These are phyloP conservation scores for Dissophora ornata DNA, from an alignment of 192 early-diverging fungal species.

Conservation along the genomic window DNA sequence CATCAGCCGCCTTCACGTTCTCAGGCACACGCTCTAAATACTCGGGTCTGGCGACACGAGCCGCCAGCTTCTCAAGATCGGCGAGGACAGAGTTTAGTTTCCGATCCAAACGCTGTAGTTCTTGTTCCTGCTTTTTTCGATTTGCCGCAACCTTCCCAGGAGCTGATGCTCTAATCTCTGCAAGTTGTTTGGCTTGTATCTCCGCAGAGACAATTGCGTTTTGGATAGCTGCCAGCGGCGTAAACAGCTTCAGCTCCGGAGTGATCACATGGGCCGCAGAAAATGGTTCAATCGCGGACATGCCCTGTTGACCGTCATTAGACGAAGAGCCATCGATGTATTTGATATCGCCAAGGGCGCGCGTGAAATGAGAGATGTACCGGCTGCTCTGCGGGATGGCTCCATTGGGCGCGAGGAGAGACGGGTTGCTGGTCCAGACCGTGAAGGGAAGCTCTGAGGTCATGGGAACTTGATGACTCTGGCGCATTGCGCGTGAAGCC, in stretches of 20 bases:
- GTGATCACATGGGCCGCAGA: conserved; percentile 22
- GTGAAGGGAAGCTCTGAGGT: conserved; percentile 58
- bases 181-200: no score
- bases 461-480: conserved; percentile 61
- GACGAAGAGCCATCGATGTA: conserved; percentile 20
- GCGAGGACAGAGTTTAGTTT: conserved; percentile 18
- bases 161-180: not conserved
- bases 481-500: conserved; percentile 64
- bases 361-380: conserved; percentile 33
- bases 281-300: conserved; percentile 7
- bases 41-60: conserved; percentile 19
- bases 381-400: conserved; percentile 20
- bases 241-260: conserved; percentile 32
- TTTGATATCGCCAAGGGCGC: conserved; percentile 17
- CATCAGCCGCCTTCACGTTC: conserved; percentile 13
- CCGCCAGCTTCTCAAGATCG: conserved; percentile 27
- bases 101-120: conserved; percentile 27
- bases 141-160: not conserved
- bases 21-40: conserved; percentile 32
- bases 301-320: not conserved
- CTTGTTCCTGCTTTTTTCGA: conserved; percentile 22
- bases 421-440: conserved; percentile 54
- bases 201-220: conserved; percentile 22
- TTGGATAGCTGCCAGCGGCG: conserved; percentile 35
- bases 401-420: conserved; percentile 37